phyloP scores from a whole-genome alignment of 768 basidiomycete species.

The Boletus sp. region DNA sequence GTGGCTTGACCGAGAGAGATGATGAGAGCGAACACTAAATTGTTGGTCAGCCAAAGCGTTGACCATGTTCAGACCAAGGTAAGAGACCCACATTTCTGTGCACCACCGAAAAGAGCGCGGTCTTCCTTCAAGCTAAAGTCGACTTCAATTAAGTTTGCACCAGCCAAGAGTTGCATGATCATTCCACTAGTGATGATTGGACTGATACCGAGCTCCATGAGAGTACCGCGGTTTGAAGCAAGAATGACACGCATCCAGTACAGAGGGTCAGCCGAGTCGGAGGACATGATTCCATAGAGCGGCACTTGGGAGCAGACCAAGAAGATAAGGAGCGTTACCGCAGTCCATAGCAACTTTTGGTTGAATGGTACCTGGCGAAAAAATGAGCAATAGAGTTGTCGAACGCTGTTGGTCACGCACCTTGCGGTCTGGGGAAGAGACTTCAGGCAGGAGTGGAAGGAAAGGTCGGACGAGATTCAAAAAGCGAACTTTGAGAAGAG shows the following conservation, averaged over 20 bases:
- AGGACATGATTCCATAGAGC: conserved; percentile 99
- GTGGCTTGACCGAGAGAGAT: conserved; percentile 96
- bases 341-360: conserved; percentile 98
- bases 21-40: conserved; percentile 89
- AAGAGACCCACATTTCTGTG: conserved; percentile 81
- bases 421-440: conserved; percentile 97
- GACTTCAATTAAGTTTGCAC: conserved; percentile 95
- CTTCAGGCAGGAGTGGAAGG: conserved; percentile 94
- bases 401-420: conserved; percentile 38
- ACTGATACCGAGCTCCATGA: conserved; percentile 98
- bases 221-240: conserved; percentile 95
- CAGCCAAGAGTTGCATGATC: conserved; percentile 99
- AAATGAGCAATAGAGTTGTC: conserved; percentile 1
- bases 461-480: conserved; percentile 98
- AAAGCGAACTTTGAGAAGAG: conserved; percentile 66
- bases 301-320: conserved; percentile 99
- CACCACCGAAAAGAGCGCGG: conserved; percentile 89
- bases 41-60: neutral
- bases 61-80: neutral
- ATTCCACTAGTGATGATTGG: conserved; percentile 98
- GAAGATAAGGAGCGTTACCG: conserved; percentile 98
- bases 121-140: conserved; percentile 98
- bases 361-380: conserved; percentile 84
- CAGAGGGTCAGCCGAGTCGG: conserved; percentile 97
- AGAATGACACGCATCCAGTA: conserved; percentile 99